Evolutionary conservation across 202 grass and related monocot species (phyloP).

Genomic region (Setaria viridis): DNA sequence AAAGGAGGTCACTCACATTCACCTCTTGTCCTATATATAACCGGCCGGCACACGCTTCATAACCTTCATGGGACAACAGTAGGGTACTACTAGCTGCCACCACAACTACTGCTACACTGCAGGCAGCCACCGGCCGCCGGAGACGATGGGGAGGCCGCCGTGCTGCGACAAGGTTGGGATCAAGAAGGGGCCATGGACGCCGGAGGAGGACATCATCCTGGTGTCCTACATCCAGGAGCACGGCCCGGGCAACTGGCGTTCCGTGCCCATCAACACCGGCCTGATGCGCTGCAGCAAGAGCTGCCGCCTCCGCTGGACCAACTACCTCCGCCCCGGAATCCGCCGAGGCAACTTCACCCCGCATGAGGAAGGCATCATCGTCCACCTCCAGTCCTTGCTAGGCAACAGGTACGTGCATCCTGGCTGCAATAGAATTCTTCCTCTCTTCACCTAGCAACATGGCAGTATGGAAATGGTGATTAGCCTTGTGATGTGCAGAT

Average conservation of each 20-base stretch:
- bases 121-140: not conserved
- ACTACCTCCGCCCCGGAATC: conserved; percentile 91
- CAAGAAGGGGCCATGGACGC: conserved; percentile 95
- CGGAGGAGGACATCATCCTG: conserved; percentile 91
- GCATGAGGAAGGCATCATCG: conserved; percentile 82
- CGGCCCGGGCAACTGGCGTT: conserved; percentile 85
- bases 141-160: conserved; percentile 74
- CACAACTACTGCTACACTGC: not conserved
- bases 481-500: conserved; percentile 35
- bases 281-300: conserved; percentile 96
- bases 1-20: conserved; percentile 53
- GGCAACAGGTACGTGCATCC: conserved; percentile 68
- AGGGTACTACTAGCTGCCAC: not conserved
- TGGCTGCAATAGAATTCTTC: no score
- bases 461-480: not conserved
- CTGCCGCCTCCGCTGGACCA: conserved; percentile 89
- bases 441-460: no score
- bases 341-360: conserved; percentile 75
- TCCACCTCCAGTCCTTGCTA: conserved; percentile 86
- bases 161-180: conserved; percentile 86
- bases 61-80: not conserved
- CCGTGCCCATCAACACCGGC: conserved; percentile 78
- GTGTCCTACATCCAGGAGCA: conserved; percentile 91
- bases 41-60: not conserved
- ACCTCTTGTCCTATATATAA: conserved; percentile 18